Base-by-base conservation (phyloP, 2,329 filamentous ascomycete species). In the Ophiobolus disseminans region DNA sequence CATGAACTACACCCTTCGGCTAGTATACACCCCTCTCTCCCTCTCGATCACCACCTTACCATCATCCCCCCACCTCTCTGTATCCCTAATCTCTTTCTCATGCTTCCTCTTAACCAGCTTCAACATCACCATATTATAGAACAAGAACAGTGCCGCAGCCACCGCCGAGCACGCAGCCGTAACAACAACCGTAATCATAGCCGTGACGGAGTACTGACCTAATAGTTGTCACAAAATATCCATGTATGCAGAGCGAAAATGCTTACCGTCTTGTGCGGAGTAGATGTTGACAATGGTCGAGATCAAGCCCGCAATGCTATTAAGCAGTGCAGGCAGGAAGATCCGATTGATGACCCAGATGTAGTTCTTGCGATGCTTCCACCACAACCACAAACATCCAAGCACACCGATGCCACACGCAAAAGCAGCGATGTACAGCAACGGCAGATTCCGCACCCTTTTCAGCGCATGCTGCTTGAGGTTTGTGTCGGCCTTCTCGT, bases 321-420 rank as follows among this genome's bases (percentile, higher is more conserved):
- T 81, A 41, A 81, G 49, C 43, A 62, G 37, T 13, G 62, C 65
- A 28, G 62, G 75, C 51, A 81, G 49, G 54, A 83, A 81, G 10
- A 83, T 68, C 46, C 75, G 73, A 59, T 82, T 80, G 7, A 81
- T 70, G 17, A 83, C 69, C 81, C 80, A 84, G 14, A 82, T 73
- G 47, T 82, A 82, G 54, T 83, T 83, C 13, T 63, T 58, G 30
- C 75, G 65, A 67, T 78, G 78, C 16, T 69, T 65, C 41, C 73
- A 66, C 51, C 73, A 79, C n/a, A 83, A 66, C 59, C 68, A 73
- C 2, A 73, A 40, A 59, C 79, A 77, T 3, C 78, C 76, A 1
- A 70, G 36, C 1, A 64, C 58, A 3, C 78, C 78, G 4, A 77
- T 47, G 6, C 67, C 69, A 47, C 80, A 78, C 22, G 76, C 75